Conservation (phyloP, 2,329 filamentous ascomycete genomes). For the Epichloe typhina region DNA sequence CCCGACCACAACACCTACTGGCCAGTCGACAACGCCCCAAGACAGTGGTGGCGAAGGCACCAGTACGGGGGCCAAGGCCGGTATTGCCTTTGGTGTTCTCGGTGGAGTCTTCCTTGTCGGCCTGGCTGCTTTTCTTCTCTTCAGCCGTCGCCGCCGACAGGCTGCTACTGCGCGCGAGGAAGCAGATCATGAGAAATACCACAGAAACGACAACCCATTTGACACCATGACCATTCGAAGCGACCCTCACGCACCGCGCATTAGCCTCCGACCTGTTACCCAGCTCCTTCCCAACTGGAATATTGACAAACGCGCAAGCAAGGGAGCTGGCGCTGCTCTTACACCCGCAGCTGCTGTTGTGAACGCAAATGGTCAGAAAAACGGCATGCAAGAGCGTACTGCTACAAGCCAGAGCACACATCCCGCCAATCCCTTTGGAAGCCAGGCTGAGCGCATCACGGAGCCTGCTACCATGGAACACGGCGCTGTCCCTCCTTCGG, state of each 20-base stretch:
- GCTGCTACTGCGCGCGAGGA: conserved; percentile 31
- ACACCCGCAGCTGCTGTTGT: conserved; percentile 14
- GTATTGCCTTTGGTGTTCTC: conserved; percentile 72
- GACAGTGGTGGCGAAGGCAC: conserved; percentile 8
- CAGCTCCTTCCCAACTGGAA: conserved; percentile 60
- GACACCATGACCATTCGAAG: conserved; percentile 5
- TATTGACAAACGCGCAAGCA: conserved; percentile 37
- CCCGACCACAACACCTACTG: conserved; percentile 11
- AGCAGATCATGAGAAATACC: conserved; percentile 52
- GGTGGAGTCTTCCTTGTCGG: conserved; percentile 53
- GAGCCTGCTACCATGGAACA: conserved; percentile 27
- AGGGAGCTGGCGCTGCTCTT: conserved; percentile 29
- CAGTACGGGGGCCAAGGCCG: conserved; percentile 49
- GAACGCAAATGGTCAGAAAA: conserved; percentile 13
- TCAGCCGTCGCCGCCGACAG: conserved; percentile 59
- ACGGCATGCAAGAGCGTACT: conserved; percentile 35
- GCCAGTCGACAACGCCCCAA: conserved; percentile 3
- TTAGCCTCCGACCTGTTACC: conserved; percentile 75
- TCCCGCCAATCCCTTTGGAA: conserved; percentile 58
- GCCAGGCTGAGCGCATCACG: conserved; percentile 38
- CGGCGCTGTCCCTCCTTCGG: conserved; percentile 5
- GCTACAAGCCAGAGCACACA: conserved; percentile 33
- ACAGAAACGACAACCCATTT: conserved; percentile 19
- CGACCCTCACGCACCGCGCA: conserved; percentile 52
- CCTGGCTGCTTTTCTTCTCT: conserved; percentile 56